Conservation (phyloP, 306 rosid genomes). For the Styphnolobium japonicum region DNA sequence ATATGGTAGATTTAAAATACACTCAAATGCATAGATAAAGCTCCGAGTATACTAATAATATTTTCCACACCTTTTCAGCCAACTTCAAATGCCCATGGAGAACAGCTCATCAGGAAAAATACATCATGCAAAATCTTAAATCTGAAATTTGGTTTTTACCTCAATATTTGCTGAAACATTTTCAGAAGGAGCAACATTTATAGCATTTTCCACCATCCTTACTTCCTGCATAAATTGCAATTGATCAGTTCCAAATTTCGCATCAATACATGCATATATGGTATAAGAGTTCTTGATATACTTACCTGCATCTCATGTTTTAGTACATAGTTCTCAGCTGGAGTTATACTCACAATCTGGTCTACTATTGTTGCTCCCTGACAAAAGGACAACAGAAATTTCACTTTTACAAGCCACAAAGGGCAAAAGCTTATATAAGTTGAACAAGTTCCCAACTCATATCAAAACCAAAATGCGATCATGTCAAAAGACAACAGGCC, state of each 20-base stretch:
- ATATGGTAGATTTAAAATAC: neutral
- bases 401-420: neutral
- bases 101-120: neutral
- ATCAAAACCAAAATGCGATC: neutral
- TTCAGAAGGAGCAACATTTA: slow-evolving; percentile 37
- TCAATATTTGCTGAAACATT: slow-evolving; percentile 34
- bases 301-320: slow-evolving; percentile 43
- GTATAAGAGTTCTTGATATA: neutral
- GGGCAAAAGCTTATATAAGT: neutral
- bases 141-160: slow-evolving; percentile 25
- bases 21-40: neutral
- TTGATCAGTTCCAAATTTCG: neutral
- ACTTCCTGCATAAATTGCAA: slow-evolving; percentile 53
- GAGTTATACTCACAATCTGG: slow-evolving; percentile 59
- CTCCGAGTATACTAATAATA: neutral
- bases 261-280: neutral
- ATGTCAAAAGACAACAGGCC: neutral
- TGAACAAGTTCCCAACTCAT: neutral
- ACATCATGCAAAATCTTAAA: neutral
- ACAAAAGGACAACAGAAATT: neutral
- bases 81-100: neutral
- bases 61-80: neutral
- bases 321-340: slow-evolving; percentile 51
- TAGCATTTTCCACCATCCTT: slow-evolving; percentile 40
- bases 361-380: slow-evolving; percentile 83